phyloP scores from a whole-genome alignment of 805 yeast species.

The Sugiyamaella americana region DNA sequence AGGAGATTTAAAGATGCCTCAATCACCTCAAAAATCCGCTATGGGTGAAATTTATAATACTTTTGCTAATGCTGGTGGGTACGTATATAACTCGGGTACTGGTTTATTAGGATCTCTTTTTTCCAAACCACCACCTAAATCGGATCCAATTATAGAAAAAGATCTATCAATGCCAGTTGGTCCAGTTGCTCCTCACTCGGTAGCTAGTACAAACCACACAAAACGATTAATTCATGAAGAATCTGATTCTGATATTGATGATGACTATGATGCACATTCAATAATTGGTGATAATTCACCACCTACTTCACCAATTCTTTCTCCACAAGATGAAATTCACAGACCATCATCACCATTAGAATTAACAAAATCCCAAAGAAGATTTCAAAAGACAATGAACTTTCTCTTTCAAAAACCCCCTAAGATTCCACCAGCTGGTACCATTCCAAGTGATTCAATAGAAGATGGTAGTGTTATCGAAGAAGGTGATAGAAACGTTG shows the following conservation, averaged over 20 bases:
- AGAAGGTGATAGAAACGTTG: neutral
- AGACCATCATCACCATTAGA: constrained; percentile 7
- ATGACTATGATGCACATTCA: constrained; percentile 5
- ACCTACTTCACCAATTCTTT: neutral
- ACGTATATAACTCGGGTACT: neutral
- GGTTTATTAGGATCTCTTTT: neutral
- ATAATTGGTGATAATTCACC: constrained; percentile 5
- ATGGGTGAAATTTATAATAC: neutral
- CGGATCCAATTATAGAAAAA: neutral
- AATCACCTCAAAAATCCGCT: neutral
- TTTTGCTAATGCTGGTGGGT: neutral
- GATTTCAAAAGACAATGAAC: constrained; percentile 17
- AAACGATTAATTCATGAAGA: neutral
- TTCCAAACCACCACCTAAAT: neutral
- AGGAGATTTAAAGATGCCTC: too few species aligned
- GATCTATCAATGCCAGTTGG: neutral
- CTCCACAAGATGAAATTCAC: neutral
- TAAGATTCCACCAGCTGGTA: neutral
- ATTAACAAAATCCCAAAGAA: constrained; percentile 8
- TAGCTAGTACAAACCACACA: too few species aligned
- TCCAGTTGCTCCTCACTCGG: too few species aligned
- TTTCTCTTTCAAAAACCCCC: constrained; percentile 6
- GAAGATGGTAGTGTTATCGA: neutral
- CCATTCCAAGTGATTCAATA: neutral
- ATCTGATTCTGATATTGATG: constrained; percentile 9